A percentile compares a stretch with the other conserved stretches of the same genome.
Conservation (phyloP, 2,329 filamentous ascomycete species). For the Neonectria neomacrospora region DNA sequence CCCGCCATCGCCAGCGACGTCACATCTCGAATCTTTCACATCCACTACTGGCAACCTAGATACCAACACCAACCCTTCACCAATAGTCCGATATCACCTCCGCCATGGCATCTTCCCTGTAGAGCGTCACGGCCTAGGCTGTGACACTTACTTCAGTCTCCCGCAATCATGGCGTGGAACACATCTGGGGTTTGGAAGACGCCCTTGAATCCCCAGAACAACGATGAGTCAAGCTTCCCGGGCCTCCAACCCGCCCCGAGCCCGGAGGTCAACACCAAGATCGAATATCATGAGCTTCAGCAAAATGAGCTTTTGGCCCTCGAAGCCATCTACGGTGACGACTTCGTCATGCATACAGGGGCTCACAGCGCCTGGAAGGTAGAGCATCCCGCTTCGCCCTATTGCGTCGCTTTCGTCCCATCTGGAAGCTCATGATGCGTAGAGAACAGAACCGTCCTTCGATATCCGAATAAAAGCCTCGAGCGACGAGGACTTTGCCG, state of each 20-base stretch:
- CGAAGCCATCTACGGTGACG: constrained; percentile 88
- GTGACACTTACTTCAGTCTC: constrained; percentile 55
- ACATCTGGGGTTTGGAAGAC: constrained; percentile 60
- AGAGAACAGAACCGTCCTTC: constrained; percentile 86
- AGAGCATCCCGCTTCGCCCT: constrained; percentile 40
- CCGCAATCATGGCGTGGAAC: constrained; percentile 64
- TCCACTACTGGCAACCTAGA: constrained; percentile 21
- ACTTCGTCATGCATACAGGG: constrained; percentile 80
- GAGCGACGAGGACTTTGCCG: constrained; percentile 75
- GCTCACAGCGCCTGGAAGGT: constrained; percentile 87
- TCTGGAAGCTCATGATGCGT: constrained; percentile 36
- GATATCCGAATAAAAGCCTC: constrained; percentile 81
- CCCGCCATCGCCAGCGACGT: constrained; percentile 42
- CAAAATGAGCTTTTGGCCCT: constrained; percentile 88
- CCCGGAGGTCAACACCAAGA: constrained; percentile 56
- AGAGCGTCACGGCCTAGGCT: constrained; percentile 65
- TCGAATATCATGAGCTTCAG: constrained; percentile 85
- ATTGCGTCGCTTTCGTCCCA: constrained; percentile 33
- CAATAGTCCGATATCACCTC: constrained; percentile 26
- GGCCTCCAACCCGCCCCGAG: constrained; percentile 58
- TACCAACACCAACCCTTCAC: constrained; percentile 28
- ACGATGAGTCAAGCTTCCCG: constrained; percentile 63
- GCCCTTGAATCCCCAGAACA: constrained; percentile 54
- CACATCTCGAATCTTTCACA: constrained; percentile 38
- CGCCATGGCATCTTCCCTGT: constrained; percentile 60